Evolutionary conservation across 257 asterid species (phyloP), one percentile per base, ranked within the genome.

Genomic region (Ajuga chamaepitys): DNA sequence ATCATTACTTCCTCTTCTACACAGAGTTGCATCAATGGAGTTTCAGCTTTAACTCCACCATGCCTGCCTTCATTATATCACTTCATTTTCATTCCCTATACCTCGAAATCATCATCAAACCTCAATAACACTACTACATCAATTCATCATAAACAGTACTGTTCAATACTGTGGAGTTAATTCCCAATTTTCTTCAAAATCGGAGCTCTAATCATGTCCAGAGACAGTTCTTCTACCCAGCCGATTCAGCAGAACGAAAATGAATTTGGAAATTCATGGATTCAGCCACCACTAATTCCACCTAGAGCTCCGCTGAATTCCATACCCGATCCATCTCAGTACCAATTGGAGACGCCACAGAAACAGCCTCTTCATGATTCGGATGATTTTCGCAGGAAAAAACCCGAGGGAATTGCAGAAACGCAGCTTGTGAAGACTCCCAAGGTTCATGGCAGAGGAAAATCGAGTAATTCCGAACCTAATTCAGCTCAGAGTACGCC

Each of bases 271-370:
- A 71, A 24, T 16, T 20, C 63, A 8, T 66, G 66, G 62, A 75
- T 50, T 66, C 76, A 65, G 35, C 41, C 60, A 13, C 70, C 67
- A 0, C 21, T 14, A 18, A 4, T 58, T 24, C 56, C 81, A 16
- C 65, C 87, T 6, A 73, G 97, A 76, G 38, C 95, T 42, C 97
- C 97, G 16, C 86, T 90, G 32, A 84, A 35, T 70, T 79, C 93
- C 22, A 91, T 91, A 8, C 72, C 86, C 1, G 96, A 88, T 67
- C 95, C 97, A 0, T 82, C 90, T 13, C 97, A 89, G 16, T 67
- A 51, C 73, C 85, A 52, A 5, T 60, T 71, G 21, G 57, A 45
- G 48, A 14, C 52, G 26, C 69, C 75, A 12, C 16, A 5, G 42
- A 74, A 58, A 14, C 75, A 28, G 14, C 9, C 50, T 35, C 70